Evolutionary conservation across 2,329 filamentous ascomycete species (phyloP).

Genomic region (Colletotrichum horii): DNA sequence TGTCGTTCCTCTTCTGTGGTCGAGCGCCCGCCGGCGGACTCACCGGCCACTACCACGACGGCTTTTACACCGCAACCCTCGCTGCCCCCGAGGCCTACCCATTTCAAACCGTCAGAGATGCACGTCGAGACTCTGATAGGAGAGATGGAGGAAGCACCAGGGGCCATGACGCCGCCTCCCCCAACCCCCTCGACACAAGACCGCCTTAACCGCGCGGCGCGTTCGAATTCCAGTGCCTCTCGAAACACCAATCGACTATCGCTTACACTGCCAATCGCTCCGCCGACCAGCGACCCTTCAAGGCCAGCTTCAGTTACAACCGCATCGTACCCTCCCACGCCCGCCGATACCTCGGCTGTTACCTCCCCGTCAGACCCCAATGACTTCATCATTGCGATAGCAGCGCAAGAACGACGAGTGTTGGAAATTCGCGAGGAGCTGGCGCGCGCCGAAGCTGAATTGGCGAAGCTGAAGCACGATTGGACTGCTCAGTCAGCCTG

Average conservation of each 20-base stretch:
- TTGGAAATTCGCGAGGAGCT: constrained; percentile 92
- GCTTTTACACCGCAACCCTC: constrained; percentile 14
- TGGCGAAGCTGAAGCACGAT: constrained; percentile 79
- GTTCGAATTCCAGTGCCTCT: constrained; percentile 58
- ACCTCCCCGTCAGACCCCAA: constrained; percentile 59
- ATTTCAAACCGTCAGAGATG: constrained; percentile 3
- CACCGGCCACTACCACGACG: constrained; percentile 21
- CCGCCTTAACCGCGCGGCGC: constrained; percentile 49
- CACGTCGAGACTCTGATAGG: constrained; percentile 9
- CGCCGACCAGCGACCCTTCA: constrained; percentile 55
- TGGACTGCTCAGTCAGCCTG: constrained; percentile 80
- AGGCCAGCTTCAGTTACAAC: constrained; percentile 56
- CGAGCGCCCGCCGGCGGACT: constrained; percentile 36
- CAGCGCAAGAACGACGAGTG: constrained; percentile 88
- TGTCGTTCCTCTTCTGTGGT: constrained; percentile 45
- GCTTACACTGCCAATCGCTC: constrained; percentile 65
- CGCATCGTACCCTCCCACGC: constrained; percentile 55
- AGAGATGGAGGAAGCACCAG: constrained; percentile 9
- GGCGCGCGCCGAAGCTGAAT: constrained; percentile 77
- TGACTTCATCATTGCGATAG: constrained; percentile 85
- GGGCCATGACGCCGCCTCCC: constrained; percentile 37
- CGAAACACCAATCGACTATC: constrained; percentile 64
- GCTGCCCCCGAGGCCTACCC: background rate
- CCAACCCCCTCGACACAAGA: constrained; percentile 42
- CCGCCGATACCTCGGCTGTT: constrained; percentile 47